phyloP scores from a whole-genome alignment of 345 rosid species.

The Lenwebbia sp. region DNA sequence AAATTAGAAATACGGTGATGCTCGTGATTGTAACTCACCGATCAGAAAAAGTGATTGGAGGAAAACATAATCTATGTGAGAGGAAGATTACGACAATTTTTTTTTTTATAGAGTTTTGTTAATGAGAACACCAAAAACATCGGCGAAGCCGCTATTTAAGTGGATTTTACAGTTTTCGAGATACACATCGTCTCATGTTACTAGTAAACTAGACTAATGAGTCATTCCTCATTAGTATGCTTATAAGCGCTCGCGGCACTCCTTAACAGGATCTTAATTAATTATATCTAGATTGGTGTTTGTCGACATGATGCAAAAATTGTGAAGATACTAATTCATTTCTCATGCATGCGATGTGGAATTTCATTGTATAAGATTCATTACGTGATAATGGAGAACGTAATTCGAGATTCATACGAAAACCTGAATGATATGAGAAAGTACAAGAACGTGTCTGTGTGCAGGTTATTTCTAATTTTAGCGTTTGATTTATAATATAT shows the following conservation, averaged over 20 bases:
- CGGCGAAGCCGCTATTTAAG: not conserved
- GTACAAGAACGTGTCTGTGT: rapidly evolving
- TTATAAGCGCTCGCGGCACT: not conserved
- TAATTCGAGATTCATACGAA: not conserved
- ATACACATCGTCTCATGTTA: not conserved
- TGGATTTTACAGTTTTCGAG: not conserved
- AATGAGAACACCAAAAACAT: not conserved
- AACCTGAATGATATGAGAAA: not conserved
- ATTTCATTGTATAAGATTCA: not conserved
- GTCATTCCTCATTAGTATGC: not conserved
- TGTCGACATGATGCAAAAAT: not conserved
- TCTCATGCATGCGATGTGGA: not conserved
- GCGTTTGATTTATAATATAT: not conserved
- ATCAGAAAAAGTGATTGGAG: not conserved
- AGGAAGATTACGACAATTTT: not conserved
- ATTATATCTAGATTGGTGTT: not conserved
- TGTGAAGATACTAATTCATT: no score
- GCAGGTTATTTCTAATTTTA: not conserved
- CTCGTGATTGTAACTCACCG: not conserved
- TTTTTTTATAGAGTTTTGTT: not conserved
- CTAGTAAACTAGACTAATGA: not conserved
- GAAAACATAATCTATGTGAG: not conserved
- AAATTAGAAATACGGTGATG: not conserved
- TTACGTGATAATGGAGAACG: not conserved
- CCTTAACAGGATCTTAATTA: not conserved